A percentile compares a stretch with the other conserved stretches of the same genome.
These are phyloP conservation scores for Rhodotorula sp. DNA, from an alignment of 1,284 basidiomycete genomes.

Conservation along the genomic window DNA sequence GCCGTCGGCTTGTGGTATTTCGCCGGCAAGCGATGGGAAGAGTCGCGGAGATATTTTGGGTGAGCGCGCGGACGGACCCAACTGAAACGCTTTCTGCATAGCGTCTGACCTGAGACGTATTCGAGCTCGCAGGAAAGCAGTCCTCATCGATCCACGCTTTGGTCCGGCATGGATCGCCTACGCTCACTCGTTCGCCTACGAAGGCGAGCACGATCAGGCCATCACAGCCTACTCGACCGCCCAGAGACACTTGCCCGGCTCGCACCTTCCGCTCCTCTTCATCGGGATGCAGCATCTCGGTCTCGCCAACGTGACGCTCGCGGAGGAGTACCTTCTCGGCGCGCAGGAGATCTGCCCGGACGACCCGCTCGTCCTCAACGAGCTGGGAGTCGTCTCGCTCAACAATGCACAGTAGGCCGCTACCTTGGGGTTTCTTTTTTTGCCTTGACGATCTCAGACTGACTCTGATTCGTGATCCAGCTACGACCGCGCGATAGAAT, in stretches of 20 bases:
- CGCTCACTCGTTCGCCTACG: constrained; percentile 92
- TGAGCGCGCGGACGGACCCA: constrained; percentile 50
- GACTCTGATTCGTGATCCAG: constrained; percentile 51
- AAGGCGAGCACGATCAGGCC: constrained; percentile 97
- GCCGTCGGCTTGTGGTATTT: constrained; percentile 98
- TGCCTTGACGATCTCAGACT: neutral
- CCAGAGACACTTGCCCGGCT: constrained; percentile 90
- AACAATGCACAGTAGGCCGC: constrained; percentile 72
- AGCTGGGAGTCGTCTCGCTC: constrained; percentile 88
- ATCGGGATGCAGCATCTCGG: constrained; percentile 98
- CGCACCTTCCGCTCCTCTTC: constrained; percentile 89
- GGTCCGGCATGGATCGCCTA: constrained; percentile 97
- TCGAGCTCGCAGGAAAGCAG: constrained; percentile 70
- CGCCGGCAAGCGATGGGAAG: constrained; percentile 76
- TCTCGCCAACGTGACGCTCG: constrained; percentile 76
- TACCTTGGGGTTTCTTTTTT: neutral
- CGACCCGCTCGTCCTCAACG: constrained; percentile 88
- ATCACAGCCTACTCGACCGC: constrained; percentile 97
- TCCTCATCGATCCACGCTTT: constrained; percentile 94
- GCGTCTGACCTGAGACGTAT: neutral
- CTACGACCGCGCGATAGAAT: constrained; percentile 64
- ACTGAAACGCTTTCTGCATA: neutral
- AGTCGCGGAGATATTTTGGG: constrained; percentile 90
- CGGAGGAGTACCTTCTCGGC: constrained; percentile 81
- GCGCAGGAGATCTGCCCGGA: constrained; percentile 74